Evolutionary conservation across 2,329 filamentous ascomycete species (phyloP).

Genomic region (Ophiocordyceps sinensis): DNA sequence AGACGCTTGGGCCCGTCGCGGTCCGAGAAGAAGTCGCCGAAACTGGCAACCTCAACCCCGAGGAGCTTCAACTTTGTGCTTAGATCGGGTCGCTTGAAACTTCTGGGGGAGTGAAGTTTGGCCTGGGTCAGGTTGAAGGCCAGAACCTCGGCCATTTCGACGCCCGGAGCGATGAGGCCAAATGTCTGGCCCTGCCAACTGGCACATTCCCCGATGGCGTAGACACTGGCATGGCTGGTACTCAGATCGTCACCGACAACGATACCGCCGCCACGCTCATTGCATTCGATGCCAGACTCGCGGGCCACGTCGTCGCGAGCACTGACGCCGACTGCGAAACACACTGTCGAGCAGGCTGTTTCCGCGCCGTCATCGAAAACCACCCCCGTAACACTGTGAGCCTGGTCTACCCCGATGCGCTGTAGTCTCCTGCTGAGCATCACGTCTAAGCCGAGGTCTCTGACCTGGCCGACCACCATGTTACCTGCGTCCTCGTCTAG

Average conservation of each 20-base stretch:
- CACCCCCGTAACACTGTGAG: constrained; percentile 57
- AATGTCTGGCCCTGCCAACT: constrained; percentile 81
- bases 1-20: constrained; percentile 64
- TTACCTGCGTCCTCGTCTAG: constrained; percentile 67
- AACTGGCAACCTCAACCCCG: constrained; percentile 82
- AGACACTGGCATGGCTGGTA: constrained; percentile 60
- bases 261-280: constrained; percentile 61
- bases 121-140: constrained; percentile 84
- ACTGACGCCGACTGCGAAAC: constrained; percentile 80
- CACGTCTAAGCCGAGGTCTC: constrained; percentile 65
- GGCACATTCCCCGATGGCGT: constrained; percentile 82
- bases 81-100: constrained; percentile 70
- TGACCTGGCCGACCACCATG: constrained; percentile 72
- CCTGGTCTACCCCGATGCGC: constrained; percentile 51
- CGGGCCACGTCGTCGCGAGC: constrained; percentile 65
- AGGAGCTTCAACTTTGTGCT: constrained; percentile 87
- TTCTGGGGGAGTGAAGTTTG: constrained; percentile 51
- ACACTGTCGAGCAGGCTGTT: constrained; percentile 67
- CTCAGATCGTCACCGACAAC: constrained; percentile 52
- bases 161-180: constrained; percentile 74
- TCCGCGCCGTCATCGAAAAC: constrained; percentile 68
- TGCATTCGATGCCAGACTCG: constrained; percentile 55
- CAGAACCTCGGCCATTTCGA: constrained; percentile 87
- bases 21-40: constrained; percentile 88
- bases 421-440: constrained; percentile 63